Percentiles rank a stretch among this genome's conserved stretches.
Evolutionary conservation across 306 rosid genomes (phyloP).

Genomic region (Fragaria ananassa): DNA sequence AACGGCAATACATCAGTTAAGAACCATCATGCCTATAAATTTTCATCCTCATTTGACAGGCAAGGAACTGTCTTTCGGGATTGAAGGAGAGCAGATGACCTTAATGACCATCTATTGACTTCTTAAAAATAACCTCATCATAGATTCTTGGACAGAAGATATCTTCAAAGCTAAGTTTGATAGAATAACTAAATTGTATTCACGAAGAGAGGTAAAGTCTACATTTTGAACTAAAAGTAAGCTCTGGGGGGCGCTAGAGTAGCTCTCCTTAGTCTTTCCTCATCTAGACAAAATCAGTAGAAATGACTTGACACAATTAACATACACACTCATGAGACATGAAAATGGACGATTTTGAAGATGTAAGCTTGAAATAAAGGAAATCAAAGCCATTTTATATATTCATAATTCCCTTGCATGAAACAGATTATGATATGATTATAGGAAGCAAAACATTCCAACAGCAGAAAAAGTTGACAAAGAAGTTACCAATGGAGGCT

Average conservation of each 20-base stretch:
- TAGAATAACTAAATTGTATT: not conserved
- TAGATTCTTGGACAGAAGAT: not conserved
- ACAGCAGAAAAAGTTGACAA: not conserved
- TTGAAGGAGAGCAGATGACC: constrained; percentile 8
- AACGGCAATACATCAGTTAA: not conserved
- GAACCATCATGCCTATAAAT: not conserved
- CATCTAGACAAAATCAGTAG: not conserved
- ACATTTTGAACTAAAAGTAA: not conserved
- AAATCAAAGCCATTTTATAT: constrained; percentile 1
- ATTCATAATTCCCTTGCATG: constrained; percentile 12
- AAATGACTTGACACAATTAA: not conserved
- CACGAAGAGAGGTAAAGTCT: not conserved
- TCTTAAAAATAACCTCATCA: not conserved
- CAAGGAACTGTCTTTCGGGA: not conserved
- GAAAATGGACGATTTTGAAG: not conserved
- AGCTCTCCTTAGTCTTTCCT: not conserved
- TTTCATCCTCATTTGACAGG: not conserved
- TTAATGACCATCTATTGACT: constrained; percentile 9
- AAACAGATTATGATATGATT: constrained; percentile 8
- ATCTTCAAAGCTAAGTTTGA: not conserved
- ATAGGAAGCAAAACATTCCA: constrained; percentile 16
- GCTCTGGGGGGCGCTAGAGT: not conserved
- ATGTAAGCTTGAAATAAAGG: not conserved
- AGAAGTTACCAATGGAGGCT: constrained; percentile 75
- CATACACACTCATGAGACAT: not conserved